These are phyloP conservation scores for Viola pubescens DNA, from an alignment of 441 rosid genomes.

Conservation along the genomic window DNA sequence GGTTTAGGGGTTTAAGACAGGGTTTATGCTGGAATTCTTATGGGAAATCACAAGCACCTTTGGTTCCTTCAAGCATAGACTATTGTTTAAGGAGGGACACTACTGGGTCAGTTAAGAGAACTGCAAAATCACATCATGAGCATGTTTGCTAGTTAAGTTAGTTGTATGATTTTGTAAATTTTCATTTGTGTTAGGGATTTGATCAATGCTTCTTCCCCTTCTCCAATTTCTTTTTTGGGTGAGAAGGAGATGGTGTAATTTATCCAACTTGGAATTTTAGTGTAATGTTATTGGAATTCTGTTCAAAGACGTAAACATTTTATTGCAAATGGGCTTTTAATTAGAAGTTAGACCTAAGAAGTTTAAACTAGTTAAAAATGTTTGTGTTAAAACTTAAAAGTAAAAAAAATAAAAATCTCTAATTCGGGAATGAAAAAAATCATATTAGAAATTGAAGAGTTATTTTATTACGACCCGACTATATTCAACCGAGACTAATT, in stretches of 20 bases:
- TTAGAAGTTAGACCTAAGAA: too few relatives aligned
- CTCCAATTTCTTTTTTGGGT: conserved; percentile 33
- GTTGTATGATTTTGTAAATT: background rate
- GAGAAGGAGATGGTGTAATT: conserved; percentile 32
- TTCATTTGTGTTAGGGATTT: background rate
- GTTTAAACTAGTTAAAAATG: too few relatives aligned
- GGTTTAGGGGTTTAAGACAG: conserved; percentile 25
- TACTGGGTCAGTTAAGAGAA: conserved; percentile 28
- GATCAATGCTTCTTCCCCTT: conserved; percentile 38
- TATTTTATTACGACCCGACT: too few relatives aligned
- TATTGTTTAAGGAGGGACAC: conserved; percentile 47
- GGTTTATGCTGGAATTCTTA: conserved; percentile 76
- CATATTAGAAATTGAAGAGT: too few relatives aligned
- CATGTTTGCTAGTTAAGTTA: conserved; percentile 27
- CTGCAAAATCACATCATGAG: conserved; percentile 42
- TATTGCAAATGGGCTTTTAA: too few relatives aligned
- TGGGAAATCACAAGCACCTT: conserved; percentile 60
- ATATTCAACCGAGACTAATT: too few relatives aligned
- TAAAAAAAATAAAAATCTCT: too few relatives aligned
- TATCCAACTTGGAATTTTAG: too few relatives aligned
- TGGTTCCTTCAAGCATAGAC: conserved; percentile 68
- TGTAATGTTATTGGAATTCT: too few relatives aligned
- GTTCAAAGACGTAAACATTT: too few relatives aligned
- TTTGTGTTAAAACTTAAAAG: too few relatives aligned
- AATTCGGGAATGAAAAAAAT: too few relatives aligned